These are phyloP conservation scores for Rhodotorula diobovata DNA, from an alignment of 768 basidiomycete genomes.

Conservation along the genomic window DNA sequence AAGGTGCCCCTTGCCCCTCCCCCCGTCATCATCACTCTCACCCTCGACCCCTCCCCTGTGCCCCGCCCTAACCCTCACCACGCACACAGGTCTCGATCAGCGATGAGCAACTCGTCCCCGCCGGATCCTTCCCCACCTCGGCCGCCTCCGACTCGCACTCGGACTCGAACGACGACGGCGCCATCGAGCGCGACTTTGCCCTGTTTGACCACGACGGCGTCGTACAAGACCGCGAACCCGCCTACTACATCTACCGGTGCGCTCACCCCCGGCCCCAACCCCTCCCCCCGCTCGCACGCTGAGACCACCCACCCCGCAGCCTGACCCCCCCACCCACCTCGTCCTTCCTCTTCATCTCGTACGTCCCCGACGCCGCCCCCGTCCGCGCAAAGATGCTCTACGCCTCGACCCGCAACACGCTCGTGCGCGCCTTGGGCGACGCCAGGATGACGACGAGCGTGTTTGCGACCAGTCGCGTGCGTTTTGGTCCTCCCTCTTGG, in stretches of 20 bases:
- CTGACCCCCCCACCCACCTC: background rate
- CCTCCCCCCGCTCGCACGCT: background rate
- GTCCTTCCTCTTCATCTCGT: constrained; percentile 57
- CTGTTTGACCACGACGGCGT: constrained; percentile 54
- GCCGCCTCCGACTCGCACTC: background rate
- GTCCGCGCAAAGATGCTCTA: constrained; percentile 89
- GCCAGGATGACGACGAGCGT: constrained; percentile 64
- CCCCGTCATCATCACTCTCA: background rate
- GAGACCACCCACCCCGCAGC: background rate
- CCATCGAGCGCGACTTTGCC: constrained; percentile 59
- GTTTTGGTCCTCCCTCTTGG: constrained; percentile 62
- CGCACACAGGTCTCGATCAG: background rate
- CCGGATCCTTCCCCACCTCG: background rate
- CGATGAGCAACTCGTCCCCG: constrained; percentile 15
- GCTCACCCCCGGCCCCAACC: constrained; percentile 52
- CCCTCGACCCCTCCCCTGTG: too few species aligned
- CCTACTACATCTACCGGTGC: constrained; percentile 68
- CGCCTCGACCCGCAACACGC: constrained; percentile 67
- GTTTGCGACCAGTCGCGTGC: constrained; percentile 61
- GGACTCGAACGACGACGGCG: background rate
- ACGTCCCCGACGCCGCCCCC: constrained; percentile 75
- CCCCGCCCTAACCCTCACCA: too few species aligned
- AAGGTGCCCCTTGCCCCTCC: constrained; percentile 9
- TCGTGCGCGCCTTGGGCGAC: constrained; percentile 71
- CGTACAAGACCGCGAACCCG: constrained; percentile 60